Base-by-base conservation (phyloP, 2,329 filamentous ascomycete species). In the Colletotrichum magnum region DNA sequence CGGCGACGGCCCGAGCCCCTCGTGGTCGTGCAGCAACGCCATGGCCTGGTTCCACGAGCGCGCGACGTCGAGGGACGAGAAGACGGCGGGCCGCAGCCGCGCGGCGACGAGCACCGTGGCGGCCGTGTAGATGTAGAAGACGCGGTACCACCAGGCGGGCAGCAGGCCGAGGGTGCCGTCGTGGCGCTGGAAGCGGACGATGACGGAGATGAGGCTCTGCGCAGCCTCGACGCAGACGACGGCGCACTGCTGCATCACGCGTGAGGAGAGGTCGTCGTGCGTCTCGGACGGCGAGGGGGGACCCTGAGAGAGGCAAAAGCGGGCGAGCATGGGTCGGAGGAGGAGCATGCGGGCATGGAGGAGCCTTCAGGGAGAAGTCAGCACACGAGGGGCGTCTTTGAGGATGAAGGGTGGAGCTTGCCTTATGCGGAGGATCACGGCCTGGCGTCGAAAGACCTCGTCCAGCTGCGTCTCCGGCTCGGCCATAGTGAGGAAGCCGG, bases 111-210 rank as follows among this genome's bases (percentile, higher is more conserved):
- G 74, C 0, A 81, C 73, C 0, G 77, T 80, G 1, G 80, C 78
- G 0, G 80, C 79, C 0, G 79, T 77, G 72, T 80, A 81, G 16
- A 81, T 71, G 16, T 81, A 81, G 64, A 79, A 81, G 0, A 82
- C 74, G 1, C 79, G 73, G 51, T 82, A 81, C 80, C 80, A 81
- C 80, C 80, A 82, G 0, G 79, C 79, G 2, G 79, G 80, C 0
- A 82, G 71, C 0, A 81, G 71, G 0, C 79, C 79, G 1, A 80
- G 73, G 0, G 77, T 78, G 5, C 73, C 75, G 6, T 82, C 77
- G 6, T 72, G 67, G 0, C 72, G 70, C n/a, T 79, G 77, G 48
- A 80, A 74, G 13, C 76, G 61, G 1, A 76, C 72, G 1, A 81
- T 73, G 1, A 74, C 71, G 0, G 75, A 63, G 13, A 82, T 79